Evolutionary conservation across 192 early-diverging fungal species (phyloP), one percentile per base, ranked within the genome.

Genomic region (Backusella psychrophila): DNA sequence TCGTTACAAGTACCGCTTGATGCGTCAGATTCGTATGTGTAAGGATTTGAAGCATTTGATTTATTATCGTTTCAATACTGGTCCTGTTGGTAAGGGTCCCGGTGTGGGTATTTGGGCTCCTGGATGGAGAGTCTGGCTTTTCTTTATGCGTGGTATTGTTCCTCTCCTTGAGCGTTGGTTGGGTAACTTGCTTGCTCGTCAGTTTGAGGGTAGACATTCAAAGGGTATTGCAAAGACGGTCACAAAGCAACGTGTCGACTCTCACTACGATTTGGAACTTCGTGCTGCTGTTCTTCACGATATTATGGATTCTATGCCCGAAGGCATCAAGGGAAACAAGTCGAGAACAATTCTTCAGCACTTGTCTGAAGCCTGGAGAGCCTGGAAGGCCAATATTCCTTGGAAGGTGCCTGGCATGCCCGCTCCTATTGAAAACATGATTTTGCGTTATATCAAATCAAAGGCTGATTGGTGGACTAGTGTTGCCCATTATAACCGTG

Each of bases 381-480:
- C 80, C 82, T 98, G 95, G 94, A 99, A 99, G 87, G 97, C 98
- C 35, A 99, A 99, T 82, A 97, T 98, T 77, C 97, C 98, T 39
- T 99, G 98, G 98, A 96, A 98, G 80, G 97, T 99, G 19, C 96
- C 96, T 63, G 97, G 97, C 44, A 90, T 99, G 88, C 97, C 98
- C n/a, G 92, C 90, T 38, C 94, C 98, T 5, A 94, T 99, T 73
- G 97, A 98, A 80, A 98, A 98, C 87, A 98, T 99, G 95, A 97
- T 99, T 80, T 83, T 98, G 78, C 93, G 97, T 52, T 99, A 99
- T 85, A 96, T 99, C 74, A 98, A 98, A 85, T 92, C 96, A 70
- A 99, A 99, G 86, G 96, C 98, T n/a, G 98, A 99, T 86, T 99
- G 98, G 98, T 99, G 98, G 98, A 98, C 96, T 1, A 94, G 93